phyloP scores from a whole-genome alignment of 176 grass and related monocot species.

The Triticum timopheevii region DNA sequence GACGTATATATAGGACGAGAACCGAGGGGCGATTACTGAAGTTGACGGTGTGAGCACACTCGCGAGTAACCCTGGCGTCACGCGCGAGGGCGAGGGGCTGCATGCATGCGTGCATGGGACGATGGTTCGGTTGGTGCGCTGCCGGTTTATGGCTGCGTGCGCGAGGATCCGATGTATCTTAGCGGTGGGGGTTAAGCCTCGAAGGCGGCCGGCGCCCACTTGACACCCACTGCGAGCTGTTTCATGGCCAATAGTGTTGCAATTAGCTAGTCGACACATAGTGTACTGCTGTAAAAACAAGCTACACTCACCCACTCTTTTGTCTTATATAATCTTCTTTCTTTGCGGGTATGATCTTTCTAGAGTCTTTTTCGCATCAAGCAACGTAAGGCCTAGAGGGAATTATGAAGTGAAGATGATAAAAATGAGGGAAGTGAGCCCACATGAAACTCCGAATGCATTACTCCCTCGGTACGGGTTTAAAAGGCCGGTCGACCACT shows the following conservation, averaged over 20 bases:
- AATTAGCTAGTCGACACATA: not conserved
- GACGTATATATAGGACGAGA: slow-evolving; percentile 20
- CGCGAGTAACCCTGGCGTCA: slow-evolving; percentile 24
- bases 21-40: not conserved
- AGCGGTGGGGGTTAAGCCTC: not conserved
- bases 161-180: not conserved
- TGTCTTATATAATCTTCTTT: no score
- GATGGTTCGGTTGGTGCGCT: slow-evolving; percentile 1
- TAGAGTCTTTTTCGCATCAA: no score
- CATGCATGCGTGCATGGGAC: slow-evolving; percentile 15
- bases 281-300: no score
- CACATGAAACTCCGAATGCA: no score
- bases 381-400: no score
- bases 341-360: no score
- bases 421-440: no score
- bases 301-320: no score
- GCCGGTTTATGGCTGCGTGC: not conserved
- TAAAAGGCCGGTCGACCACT: no score
- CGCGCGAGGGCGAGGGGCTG: not conserved
- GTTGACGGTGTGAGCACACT: slow-evolving; percentile 29
- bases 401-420: no score
- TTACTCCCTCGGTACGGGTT: no score
- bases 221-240: not conserved
- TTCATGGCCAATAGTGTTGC: not conserved
- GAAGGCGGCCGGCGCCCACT: not conserved